Evolutionary conservation across 257 asterid species (phyloP).

Genomic region (Nicotiana tomentosiformis): DNA sequence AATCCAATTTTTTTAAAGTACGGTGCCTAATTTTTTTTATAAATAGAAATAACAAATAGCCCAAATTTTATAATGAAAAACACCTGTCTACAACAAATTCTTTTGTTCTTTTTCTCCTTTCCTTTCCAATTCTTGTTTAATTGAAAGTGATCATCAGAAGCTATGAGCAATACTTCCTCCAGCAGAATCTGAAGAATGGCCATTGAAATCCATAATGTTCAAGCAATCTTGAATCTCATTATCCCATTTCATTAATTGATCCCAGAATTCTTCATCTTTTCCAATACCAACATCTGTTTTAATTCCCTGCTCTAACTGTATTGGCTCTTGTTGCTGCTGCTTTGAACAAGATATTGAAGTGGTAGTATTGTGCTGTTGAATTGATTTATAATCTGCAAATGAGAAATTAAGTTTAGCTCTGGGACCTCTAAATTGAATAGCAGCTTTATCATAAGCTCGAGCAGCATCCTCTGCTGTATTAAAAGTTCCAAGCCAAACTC

Average conservation of each 20-base stretch:
- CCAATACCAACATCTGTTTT: slow-evolving; percentile 17
- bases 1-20: too few species aligned
- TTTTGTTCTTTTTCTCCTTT: too few species aligned
- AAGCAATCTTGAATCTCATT: slow-evolving; percentile 43
- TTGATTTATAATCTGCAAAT: slow-evolving; percentile 46
- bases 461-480: slow-evolving; percentile 44
- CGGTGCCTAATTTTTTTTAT: too few species aligned
- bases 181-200: slow-evolving; percentile 37
- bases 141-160: not conserved
- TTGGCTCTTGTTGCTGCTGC: not conserved
- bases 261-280: not conserved
- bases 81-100: too few species aligned
- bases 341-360: not conserved
- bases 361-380: not conserved
- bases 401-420: slow-evolving; percentile 77
- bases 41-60: too few species aligned
- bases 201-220: slow-evolving; percentile 44
- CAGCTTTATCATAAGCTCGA: slow-evolving; percentile 71
- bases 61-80: too few species aligned
- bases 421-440: slow-evolving; percentile 81
- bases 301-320: not conserved
- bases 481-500: slow-evolving; percentile 70
- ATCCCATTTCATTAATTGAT: slow-evolving; percentile 15
- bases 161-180: slow-evolving; percentile 4
- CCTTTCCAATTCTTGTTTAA: not conserved